Evolutionary conservation across 495 filamentous ascomycete genomes (phyloP).

Genomic region (Talaromyces adpressus): DNA sequence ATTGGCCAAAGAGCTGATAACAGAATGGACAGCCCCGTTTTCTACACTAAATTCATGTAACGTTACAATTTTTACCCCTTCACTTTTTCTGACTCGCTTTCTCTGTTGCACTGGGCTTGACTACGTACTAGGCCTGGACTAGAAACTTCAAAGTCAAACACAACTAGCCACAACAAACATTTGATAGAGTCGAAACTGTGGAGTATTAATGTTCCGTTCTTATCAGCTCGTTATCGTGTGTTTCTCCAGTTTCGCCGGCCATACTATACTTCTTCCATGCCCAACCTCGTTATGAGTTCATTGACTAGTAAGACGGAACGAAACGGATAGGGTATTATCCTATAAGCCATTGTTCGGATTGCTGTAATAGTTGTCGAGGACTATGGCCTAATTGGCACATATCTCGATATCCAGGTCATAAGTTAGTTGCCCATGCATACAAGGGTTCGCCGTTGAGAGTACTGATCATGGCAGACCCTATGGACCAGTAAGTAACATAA

Average conservation of each 20-base stretch:
- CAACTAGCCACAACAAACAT: background rate
- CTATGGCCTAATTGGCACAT: background rate
- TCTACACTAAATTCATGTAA: slow-evolving; percentile 3
- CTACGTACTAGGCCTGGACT: background rate
- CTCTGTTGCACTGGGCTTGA: background rate
- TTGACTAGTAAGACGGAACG: background rate
- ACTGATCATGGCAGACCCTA: background rate
- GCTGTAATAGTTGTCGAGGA: background rate
- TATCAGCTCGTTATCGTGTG: background rate
- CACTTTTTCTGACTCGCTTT: background rate
- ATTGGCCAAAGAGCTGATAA: background rate
- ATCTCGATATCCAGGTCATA: background rate
- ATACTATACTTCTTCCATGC: background rate
- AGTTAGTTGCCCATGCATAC: background rate
- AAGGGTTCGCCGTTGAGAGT: background rate
- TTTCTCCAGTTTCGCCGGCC: background rate
- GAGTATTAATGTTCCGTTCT: no score
- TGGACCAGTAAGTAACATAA: background rate
- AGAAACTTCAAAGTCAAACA: background rate
- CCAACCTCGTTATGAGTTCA: background rate
- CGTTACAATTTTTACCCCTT: slow-evolving; percentile 4
- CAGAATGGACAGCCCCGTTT: background rate
- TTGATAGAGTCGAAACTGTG: background rate
- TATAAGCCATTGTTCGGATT: background rate
- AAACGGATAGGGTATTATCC: background rate